Conservation (phyloP, 2,329 filamentous ascomycete genomes). For the Claviceps africana region DNA sequence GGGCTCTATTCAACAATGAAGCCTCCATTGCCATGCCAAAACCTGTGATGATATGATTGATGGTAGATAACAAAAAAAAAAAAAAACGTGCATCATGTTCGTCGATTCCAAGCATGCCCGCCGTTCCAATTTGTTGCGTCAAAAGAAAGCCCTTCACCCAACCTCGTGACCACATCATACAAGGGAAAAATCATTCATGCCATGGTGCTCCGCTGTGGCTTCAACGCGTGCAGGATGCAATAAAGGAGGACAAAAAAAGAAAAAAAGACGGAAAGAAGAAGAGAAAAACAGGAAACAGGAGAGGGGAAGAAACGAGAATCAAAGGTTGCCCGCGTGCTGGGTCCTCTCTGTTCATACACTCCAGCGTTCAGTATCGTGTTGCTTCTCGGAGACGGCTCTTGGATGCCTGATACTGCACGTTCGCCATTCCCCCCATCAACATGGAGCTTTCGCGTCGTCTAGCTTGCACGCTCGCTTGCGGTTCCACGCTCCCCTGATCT, state of each 20-base stretch:
- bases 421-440: conserved; percentile 29
- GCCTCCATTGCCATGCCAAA: neutral
- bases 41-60: neutral
- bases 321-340: neutral
- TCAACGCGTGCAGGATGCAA: neutral
- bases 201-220: neutral
- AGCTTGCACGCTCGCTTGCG: conserved; percentile 17
- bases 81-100: neutral
- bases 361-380: conserved; percentile 21
- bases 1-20: neutral
- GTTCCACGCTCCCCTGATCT: conserved; percentile 8
- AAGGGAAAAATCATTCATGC: neutral
- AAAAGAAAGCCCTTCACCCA: neutral
- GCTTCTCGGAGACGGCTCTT: conserved; percentile 42
- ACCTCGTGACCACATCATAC: neutral
- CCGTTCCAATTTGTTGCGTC: neutral
- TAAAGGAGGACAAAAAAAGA: neutral
- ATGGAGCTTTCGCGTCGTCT: conserved; percentile 45
- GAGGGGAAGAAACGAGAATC: no score
- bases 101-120: neutral
- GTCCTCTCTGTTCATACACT: neutral
- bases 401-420: conserved; percentile 34
- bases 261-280: neutral
- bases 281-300: neutral
- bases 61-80: no score